These are phyloP conservation scores for Colletotrichum truncatum DNA, from an alignment of 2,329 filamentous ascomycete species.

Conservation along the genomic window DNA sequence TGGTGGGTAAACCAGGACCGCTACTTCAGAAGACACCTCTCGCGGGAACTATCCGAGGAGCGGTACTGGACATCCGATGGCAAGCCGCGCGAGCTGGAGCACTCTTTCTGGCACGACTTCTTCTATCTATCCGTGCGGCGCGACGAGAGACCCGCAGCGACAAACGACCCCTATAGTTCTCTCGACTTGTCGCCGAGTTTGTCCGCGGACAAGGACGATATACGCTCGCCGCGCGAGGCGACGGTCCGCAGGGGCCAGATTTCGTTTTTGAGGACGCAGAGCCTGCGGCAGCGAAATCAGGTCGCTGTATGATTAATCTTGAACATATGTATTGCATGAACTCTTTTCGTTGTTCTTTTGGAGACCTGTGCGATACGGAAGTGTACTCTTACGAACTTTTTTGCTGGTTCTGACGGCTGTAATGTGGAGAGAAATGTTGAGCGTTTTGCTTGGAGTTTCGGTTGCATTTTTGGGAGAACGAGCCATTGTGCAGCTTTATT, in stretches of 20 bases:
- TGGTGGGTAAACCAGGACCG: constrained; percentile 59
- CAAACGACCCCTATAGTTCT: constrained; percentile 3
- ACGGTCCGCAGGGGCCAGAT: constrained; percentile 23
- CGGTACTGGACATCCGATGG: constrained; percentile 57
- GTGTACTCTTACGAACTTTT: too few species aligned
- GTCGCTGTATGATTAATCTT: constrained; percentile 11
- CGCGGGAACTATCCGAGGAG: constrained; percentile 56
- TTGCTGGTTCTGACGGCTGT: too few species aligned
- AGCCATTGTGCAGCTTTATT: too few species aligned
- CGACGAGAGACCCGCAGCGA: constrained; percentile 36
- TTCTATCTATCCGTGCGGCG: constrained; percentile 48
- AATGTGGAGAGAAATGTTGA: neutral
- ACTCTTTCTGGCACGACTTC: constrained; percentile 53
- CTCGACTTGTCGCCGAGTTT: constrained; percentile 21
- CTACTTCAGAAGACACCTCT: constrained; percentile 54
- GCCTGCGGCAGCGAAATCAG: constrained; percentile 16
- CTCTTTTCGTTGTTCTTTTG: neutral
- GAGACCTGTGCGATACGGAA: too few species aligned
- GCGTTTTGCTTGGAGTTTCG: neutral
- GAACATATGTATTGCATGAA: neutral
- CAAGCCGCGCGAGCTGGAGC: constrained; percentile 50
- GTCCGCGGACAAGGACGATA: constrained; percentile 21
- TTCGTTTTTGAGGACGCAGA: constrained; percentile 23
- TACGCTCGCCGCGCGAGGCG: constrained; percentile 20
- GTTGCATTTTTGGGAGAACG: neutral